Conservation (phyloP, 306 rosid species). For the Lathyrus aphaca region DNA sequence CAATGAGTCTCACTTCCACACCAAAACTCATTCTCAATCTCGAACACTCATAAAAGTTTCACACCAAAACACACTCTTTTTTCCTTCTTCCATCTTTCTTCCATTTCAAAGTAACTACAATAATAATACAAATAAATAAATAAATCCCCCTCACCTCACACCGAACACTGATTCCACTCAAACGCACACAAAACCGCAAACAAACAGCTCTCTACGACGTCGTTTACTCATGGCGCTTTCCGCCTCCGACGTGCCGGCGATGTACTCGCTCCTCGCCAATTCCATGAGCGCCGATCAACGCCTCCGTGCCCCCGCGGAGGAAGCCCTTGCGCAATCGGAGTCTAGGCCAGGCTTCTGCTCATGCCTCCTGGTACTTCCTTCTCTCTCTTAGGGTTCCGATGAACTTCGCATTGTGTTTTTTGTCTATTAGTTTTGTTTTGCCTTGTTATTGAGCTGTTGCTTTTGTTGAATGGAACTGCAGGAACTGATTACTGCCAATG, state of each 20-base stretch:
- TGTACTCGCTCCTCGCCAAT: conserved; percentile 75
- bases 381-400: conserved; percentile 50
- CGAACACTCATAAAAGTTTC: background rate
- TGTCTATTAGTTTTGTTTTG: background rate
- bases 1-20: background rate
- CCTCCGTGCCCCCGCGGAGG: conserved; percentile 75
- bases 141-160: conserved; percentile 11
- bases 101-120: conserved; percentile 10
- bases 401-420: conserved; percentile 40
- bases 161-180: conserved; percentile 22
- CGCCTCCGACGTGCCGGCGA: conserved; percentile 75
- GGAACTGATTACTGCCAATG: conserved; percentile 84
- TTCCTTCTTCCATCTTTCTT: background rate
- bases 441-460: conserved; percentile 23
- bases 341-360: conserved; percentile 90
- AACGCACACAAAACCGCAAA: conserved; percentile 2
- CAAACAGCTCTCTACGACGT: background rate
- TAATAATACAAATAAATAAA: background rate
- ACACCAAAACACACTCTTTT: background rate
- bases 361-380: conserved; percentile 58
- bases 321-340: conserved; percentile 78
- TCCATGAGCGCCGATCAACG: conserved; percentile 79
- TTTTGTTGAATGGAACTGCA: conserved; percentile 40
- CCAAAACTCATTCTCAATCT: background rate
- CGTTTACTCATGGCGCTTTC: conserved; percentile 63